These are phyloP conservation scores for Crocinoboletus sp. DNA, from an alignment of 1,284 basidiomycete species.

Conservation along the genomic window DNA sequence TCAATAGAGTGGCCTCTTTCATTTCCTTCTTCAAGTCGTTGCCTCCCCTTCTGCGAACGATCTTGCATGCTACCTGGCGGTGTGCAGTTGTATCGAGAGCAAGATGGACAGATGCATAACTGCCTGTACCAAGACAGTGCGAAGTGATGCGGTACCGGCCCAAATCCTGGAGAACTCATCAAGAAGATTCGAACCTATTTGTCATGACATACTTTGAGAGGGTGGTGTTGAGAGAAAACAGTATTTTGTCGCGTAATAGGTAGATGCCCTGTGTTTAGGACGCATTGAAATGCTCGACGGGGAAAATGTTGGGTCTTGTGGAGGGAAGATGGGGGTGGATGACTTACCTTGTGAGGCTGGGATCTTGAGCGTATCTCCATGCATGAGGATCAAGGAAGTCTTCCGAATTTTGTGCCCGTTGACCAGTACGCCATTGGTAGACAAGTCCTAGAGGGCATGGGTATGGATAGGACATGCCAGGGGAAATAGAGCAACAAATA, in stretches of 20 bases:
- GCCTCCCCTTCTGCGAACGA: constrained; percentile 57
- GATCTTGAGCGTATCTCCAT: constrained; percentile 66
- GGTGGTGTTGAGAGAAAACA: constrained; percentile 49
- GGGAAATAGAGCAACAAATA: constrained; percentile 23
- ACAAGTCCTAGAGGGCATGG: constrained; percentile 60
- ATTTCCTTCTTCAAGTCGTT: constrained; percentile 57
- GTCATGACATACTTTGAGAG: constrained; percentile 43
- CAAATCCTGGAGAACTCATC: constrained; percentile 38
- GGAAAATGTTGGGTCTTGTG: neutral
- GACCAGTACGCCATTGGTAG: constrained; percentile 71
- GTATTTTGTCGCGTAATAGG: constrained; percentile 50
- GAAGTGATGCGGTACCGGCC: constrained; percentile 66
- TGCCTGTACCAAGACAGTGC: constrained; percentile 72
- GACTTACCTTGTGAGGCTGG: constrained; percentile 55
- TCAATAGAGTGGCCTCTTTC: constrained; percentile 73
- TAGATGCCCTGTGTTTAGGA: constrained; percentile 50
- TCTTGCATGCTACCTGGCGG: constrained; percentile 81
- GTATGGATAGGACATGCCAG: constrained; percentile 1
- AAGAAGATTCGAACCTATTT: constrained; percentile 2
- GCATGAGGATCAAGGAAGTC: constrained; percentile 63
- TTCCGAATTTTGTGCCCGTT: constrained; percentile 66
- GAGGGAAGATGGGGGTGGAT: constrained; percentile 6
- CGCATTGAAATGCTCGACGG: constrained; percentile 60
- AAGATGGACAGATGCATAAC: constrained; percentile 78
- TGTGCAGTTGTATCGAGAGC: constrained; percentile 58